These are phyloP conservation scores for Verticillium isaacii DNA, from an alignment of 2,329 filamentous ascomycete species.

Conservation along the genomic window DNA sequence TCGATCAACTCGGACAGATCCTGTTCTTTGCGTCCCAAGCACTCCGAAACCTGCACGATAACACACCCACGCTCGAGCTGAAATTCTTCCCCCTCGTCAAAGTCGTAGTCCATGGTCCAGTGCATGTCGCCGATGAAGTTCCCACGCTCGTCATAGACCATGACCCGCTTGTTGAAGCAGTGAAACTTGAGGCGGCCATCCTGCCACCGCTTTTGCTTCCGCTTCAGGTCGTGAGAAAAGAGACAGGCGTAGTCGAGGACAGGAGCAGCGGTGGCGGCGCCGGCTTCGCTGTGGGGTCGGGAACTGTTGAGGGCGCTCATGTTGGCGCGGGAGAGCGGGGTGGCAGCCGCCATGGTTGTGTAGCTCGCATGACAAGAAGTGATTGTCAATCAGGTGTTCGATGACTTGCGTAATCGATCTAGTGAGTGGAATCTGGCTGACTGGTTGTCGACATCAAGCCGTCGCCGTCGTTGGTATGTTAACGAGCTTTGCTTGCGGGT, in stretches of 20 bases:
- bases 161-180: slow-evolving; percentile 83
- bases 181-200: slow-evolving; percentile 87
- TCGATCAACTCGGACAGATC: slow-evolving; percentile 73
- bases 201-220: slow-evolving; percentile 91
- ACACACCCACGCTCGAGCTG: slow-evolving; percentile 69
- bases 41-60: slow-evolving; percentile 76
- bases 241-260: slow-evolving; percentile 83
- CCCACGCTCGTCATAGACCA: slow-evolving; percentile 80
- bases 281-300: background rate
- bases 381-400: background rate
- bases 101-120: slow-evolving; percentile 63
- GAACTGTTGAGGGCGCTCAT: background rate
- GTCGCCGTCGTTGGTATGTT: too few species aligned
- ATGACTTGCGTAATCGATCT: too few species aligned
- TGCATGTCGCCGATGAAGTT: slow-evolving; percentile 83
- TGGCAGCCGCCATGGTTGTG: background rate
- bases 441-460: too few species aligned
- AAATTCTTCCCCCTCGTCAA: slow-evolving; percentile 79
- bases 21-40: slow-evolving; percentile 66
- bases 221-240: slow-evolving; percentile 77
- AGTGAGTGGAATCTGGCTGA: too few species aligned
- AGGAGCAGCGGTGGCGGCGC: slow-evolving; percentile 58
- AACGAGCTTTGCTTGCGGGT: too few species aligned
- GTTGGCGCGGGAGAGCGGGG: background rate
- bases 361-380: background rate